Evolutionary conservation across 306 rosid genomes (phyloP).

Genomic region (Acmispon strigosus): DNA sequence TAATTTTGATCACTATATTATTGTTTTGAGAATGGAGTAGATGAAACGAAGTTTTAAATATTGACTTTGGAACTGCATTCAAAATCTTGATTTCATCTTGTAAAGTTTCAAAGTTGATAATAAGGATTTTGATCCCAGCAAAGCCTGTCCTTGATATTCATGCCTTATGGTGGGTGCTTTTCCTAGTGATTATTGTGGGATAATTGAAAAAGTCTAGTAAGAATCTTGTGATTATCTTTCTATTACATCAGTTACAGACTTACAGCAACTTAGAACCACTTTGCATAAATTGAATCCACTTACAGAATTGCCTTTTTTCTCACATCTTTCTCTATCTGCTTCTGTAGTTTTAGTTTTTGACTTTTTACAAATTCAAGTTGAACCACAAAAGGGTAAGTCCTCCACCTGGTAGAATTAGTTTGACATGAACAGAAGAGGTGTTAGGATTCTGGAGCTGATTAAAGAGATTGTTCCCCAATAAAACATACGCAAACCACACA

Average conservation of each 20-base stretch:
- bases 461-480: neutral
- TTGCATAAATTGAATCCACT: slow-evolving; percentile 15
- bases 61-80: neutral
- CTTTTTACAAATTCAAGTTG: neutral
- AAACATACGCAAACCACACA: slow-evolving; percentile 4
- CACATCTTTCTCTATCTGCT: neutral
- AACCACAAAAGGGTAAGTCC: slow-evolving; percentile 11
- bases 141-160: slow-evolving; percentile 27
- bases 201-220: slow-evolving; percentile 22
- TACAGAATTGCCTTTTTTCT: slow-evolving; percentile 4
- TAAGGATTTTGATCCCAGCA: slow-evolving; percentile 18
- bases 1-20: neutral
- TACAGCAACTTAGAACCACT: slow-evolving; percentile 8
- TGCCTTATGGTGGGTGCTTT: slow-evolving; percentile 24
- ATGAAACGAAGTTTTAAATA: no score
- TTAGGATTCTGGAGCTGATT: slow-evolving; percentile 12
- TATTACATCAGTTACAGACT: slow-evolving; percentile 7
- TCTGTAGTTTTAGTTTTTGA: neutral
- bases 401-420: slow-evolving; percentile 21
- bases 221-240: slow-evolving; percentile 17
- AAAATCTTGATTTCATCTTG: neutral
- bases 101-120: neutral
- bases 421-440: neutral
- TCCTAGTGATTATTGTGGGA: slow-evolving; percentile 27
- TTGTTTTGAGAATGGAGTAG: no score